Base-by-base conservation (phyloP, 495 filamentous ascomycete species). In the Hypomontagnella submonticulosa region DNA sequence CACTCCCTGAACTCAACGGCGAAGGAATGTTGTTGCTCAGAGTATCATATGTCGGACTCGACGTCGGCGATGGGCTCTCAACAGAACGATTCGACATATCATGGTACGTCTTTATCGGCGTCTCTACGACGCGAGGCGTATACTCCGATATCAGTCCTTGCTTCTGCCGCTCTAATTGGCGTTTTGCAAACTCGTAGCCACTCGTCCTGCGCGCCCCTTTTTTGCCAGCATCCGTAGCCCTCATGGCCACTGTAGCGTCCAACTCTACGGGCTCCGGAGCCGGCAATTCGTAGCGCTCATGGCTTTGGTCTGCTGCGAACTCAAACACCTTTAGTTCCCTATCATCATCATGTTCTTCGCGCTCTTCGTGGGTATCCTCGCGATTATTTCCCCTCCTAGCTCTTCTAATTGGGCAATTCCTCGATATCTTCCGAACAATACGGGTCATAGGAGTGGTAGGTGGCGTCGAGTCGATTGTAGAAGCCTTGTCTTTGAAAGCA, bases 241-340 rank as follows among this genome's bases (percentile, higher is more conserved):
- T 73, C 20, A 75, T 77, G 9, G 65, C 65, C 19, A 73, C 61
- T 4, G 67, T 77, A 47, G 75, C 77, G 40, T 84, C 82, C 23
- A 85, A 71, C 67, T 85, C 83, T 16, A 78, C 80, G 1, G 81
- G 81, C 11, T 76, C 79, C 8, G 79, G 75, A 9, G 75, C 81
- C 13, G 81, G 77, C 53, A 85, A 69, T 60, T 84, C 81, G 48
- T 81, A 83, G 4, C 81, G 66, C 63, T 81, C 81, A 57, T 83
- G 80, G 36, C 67, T 72, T 55, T 67, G 73, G 49, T 83, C 80
- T 5, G 80, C 79, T 9, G 70, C 79, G 4, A 84, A 81, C 63
- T 83, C 81, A 20, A 71, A 73, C 4, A 77, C 71, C 19, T 76
- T 52, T 12, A 34, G 30, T 33, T 71, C 73, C 5, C 74, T 70